These are phyloP conservation scores for Thamnidium elegans DNA, from an alignment of 192 early-diverging fungal genomes.

Conservation along the genomic window DNA sequence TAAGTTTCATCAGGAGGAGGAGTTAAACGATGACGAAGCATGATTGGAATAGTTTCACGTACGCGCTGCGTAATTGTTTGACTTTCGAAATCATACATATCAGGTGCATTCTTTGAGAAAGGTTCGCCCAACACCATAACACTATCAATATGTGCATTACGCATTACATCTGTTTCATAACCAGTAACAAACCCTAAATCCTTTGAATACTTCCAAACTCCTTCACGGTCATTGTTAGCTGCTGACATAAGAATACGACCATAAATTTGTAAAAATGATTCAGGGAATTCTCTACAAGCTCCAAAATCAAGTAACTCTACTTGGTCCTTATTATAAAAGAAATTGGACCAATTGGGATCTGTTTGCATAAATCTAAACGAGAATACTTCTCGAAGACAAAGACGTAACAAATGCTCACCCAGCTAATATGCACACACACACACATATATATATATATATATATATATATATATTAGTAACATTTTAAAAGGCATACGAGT, in stretches of 20 bases:
- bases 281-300: slow-evolving; percentile 77
- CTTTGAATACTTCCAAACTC: slow-evolving; percentile 69
- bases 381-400: slow-evolving; percentile 90
- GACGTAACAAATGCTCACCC: slow-evolving; percentile 67
- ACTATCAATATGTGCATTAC: slow-evolving; percentile 83
- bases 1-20: slow-evolving; percentile 99
- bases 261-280: slow-evolving; percentile 76
- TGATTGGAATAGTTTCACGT: slow-evolving; percentile 86
- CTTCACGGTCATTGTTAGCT: slow-evolving; percentile 67
- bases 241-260: slow-evolving; percentile 72
- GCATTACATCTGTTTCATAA: slow-evolving; percentile 85
- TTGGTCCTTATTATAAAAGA: slow-evolving; percentile 79
- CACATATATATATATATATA: too few species aligned
- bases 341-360: slow-evolving; percentile 99
- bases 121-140: slow-evolving; percentile 85
- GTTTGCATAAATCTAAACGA: slow-evolving; percentile 97
- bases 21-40: slow-evolving; percentile 90
- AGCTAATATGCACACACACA: slow-evolving; percentile 61
- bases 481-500: neutral
- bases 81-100: slow-evolving; percentile 74
- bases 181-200: slow-evolving; percentile 93
- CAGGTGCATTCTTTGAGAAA: slow-evolving; percentile 53
- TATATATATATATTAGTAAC: too few species aligned
- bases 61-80: slow-evolving; percentile 85
- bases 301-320: slow-evolving; percentile 95